Base-by-base conservation (phyloP, 2,329 filamentous ascomycete species). In the Exophiala calicioides region DNA sequence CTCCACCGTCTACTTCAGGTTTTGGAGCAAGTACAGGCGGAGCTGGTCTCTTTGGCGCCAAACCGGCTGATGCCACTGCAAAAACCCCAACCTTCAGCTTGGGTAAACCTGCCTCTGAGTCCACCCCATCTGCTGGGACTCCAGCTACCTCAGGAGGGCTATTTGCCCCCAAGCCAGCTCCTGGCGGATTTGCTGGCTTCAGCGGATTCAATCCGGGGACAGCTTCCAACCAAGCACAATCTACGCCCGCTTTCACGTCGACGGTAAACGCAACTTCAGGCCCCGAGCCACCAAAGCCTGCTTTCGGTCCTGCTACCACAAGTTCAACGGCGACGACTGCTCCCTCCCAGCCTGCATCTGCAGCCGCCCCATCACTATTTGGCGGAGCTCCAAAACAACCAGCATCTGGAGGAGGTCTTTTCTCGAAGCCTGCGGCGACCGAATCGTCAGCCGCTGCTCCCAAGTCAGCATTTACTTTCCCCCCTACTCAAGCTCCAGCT, bases 1-100 rank as follows among this genome's bases (percentile, higher is more conserved):
- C 71, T 50, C 74, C 74, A 20, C 72, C 73, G 23, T 52, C 60
- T 21, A 57, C 54, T 29, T 50, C 52, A 16, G 50, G 55, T 29
- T 55, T 66, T 31, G 55, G 61, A 15, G 62, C 61, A 60, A 60
- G 59, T 53, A 45, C 63, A 53, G 50, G 55, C 38, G 60, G 48
- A 48, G 60, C 50, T 44, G 57, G 53, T 34, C 57, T 65, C 20
- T 65, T 65, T 51, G 63, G 55, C 46, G 61, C 60, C 60, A 68
- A 62, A 54, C 41, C 19, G 44, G n/a, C n/a, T n/a, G n/a, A n/a
- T n/a, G n/a, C n/a, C n/a, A n/a, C n/a, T n/a, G n/a, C n/a, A 23
- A 32, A 26, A 9, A 42, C 50, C 57, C 57, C 52, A 42, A 30
- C 23, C 47, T 60, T 53, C 36, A 46, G 20, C 13, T 70, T 71